phyloP scores from a whole-genome alignment of 306 rosid species.

The Cucumis cinereus region DNA sequence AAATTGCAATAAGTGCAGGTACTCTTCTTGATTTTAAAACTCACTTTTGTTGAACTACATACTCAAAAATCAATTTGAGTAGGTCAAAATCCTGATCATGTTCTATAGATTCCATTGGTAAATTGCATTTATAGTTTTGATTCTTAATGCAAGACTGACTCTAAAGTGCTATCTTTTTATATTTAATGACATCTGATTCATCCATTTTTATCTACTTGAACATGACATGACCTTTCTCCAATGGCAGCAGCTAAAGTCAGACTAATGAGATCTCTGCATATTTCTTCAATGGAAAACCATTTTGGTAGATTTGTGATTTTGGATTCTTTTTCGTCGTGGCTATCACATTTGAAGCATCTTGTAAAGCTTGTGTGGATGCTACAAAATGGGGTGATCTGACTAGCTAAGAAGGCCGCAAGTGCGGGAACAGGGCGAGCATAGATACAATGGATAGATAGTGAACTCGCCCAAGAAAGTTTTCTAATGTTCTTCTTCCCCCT shows the following conservation, averaged over 20 bases:
- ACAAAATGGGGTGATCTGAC: slow-evolving; percentile 11
- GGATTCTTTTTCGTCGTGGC: slow-evolving; percentile 19
- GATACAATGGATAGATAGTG: slow-evolving; percentile 14
- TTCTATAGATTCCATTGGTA: not conserved
- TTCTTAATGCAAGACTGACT: not conserved
- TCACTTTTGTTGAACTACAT: not conserved
- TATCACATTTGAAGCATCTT: slow-evolving; percentile 30
- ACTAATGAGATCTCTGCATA: slow-evolving; percentile 14
- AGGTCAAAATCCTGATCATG: not conserved
- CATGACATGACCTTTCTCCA: not conserved
- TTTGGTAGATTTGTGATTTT: slow-evolving; percentile 24
- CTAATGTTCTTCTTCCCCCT: slow-evolving; percentile 3
- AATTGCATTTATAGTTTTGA: not conserved
- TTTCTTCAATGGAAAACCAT: slow-evolving; percentile 16
- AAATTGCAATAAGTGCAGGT: slow-evolving; percentile 32
- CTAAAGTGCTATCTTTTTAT: not conserved
- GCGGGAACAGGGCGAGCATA: slow-evolving; percentile 13
- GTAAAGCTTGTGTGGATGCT: slow-evolving; percentile 37
- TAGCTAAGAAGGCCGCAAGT: slow-evolving; percentile 17
- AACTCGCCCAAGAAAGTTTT: slow-evolving; percentile 11
- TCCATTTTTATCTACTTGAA: not conserved
- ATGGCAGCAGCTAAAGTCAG: slow-evolving; percentile 11
- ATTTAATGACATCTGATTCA: not conserved
- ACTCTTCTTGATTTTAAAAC: not conserved
- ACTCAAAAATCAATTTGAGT: not conserved